A percentile compares a stretch with the other conserved stretches of the same genome.
Conservation (phyloP, 805 yeast genomes). For the Cyberlindnera meyerae region DNA sequence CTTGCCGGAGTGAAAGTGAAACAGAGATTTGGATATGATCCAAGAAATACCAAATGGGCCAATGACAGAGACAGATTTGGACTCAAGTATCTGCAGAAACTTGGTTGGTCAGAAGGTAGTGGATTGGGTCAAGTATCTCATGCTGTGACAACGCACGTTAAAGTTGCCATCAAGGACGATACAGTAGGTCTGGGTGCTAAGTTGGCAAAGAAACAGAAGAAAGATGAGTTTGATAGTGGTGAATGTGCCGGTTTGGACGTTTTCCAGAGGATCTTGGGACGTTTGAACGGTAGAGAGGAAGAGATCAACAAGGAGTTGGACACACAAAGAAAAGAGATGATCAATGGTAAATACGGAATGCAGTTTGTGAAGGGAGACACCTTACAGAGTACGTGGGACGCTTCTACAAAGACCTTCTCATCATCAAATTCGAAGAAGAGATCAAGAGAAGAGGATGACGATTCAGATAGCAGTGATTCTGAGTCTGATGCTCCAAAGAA, state of each 20-base stretch:
- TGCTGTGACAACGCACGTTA: constrained; percentile 76
- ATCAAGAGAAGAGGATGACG: constrained; percentile 27
- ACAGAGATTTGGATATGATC: constrained; percentile 87
- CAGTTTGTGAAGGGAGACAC: constrained; percentile 83
- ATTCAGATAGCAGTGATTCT: constrained; percentile 16
- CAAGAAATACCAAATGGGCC: constrained; percentile 93
- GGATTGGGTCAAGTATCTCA: constrained; percentile 74
- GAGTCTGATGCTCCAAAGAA: constrained; percentile 21
- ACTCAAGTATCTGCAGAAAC: constrained; percentile 70
- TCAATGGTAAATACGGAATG: constrained; percentile 87
- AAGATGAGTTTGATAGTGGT: constrained; percentile 70
- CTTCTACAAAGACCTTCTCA: constrained; percentile 39
- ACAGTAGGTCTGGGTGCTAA: constrained; percentile 88
- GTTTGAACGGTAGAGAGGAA: constrained; percentile 81
- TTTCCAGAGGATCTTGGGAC: constrained; percentile 84
- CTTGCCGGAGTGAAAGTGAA: constrained; percentile 75
- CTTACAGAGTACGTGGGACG: constrained; percentile 78
- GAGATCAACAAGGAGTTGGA: constrained; percentile 61
- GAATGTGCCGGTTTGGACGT: constrained; percentile 90
- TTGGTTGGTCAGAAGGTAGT: constrained; percentile 91
- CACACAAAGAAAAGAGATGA: constrained; percentile 59
- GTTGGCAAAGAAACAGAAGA: constrained; percentile 49
- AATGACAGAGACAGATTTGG: constrained; percentile 82
- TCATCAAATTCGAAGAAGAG: constrained; percentile 20
- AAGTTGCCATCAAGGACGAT: constrained; percentile 77